A percentile compares a stretch with the other conserved stretches of the same genome.
Conservation (phyloP, 108 stramenopile species). For the Cyclotella atomus region DNA sequence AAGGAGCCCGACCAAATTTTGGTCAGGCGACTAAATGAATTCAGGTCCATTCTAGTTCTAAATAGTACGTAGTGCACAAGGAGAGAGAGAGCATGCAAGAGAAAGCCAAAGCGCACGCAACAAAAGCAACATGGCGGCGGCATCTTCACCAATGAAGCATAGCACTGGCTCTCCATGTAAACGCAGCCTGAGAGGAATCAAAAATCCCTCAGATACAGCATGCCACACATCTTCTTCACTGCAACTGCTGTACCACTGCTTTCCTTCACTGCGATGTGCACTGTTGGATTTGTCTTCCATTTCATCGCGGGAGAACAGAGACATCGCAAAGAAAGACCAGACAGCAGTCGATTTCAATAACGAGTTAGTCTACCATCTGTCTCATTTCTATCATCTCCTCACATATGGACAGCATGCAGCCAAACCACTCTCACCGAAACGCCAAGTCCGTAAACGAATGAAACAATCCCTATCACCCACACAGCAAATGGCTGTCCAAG, state of each 20-base stretch:
- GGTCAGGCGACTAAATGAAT: too few species aligned
- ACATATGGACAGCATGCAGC: not conserved
- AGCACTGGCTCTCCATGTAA: too few species aligned
- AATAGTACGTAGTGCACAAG: too few species aligned
- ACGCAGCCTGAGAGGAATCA: constrained; percentile 1
- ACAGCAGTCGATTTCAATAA: not conserved
- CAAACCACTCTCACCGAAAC: not conserved
- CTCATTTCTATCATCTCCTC: constrained; percentile 36
- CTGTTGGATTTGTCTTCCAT: constrained; percentile 11
- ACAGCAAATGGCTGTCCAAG: constrained; percentile 18
- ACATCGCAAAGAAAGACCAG: not conserved
- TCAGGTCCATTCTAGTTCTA: too few species aligned
- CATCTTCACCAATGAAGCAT: too few species aligned
- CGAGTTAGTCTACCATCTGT: constrained; percentile 38
- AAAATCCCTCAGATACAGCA: constrained; percentile 3
- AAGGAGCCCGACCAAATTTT: too few species aligned
- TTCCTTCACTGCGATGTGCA: not conserved
- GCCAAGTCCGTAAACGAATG: not conserved
- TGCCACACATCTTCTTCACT: constrained; percentile 14
- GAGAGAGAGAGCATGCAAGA: too few species aligned
- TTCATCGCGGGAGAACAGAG: not conserved
- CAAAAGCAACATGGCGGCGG: too few species aligned
- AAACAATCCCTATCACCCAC: constrained; percentile 1
- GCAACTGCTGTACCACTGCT: constrained; percentile 16
- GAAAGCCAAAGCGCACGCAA: too few species aligned